Evolutionary conservation across 2,329 filamentous ascomycete species (phyloP), one percentile per base, ranked within the genome.

Genomic region (Fusarium humuli): DNA sequence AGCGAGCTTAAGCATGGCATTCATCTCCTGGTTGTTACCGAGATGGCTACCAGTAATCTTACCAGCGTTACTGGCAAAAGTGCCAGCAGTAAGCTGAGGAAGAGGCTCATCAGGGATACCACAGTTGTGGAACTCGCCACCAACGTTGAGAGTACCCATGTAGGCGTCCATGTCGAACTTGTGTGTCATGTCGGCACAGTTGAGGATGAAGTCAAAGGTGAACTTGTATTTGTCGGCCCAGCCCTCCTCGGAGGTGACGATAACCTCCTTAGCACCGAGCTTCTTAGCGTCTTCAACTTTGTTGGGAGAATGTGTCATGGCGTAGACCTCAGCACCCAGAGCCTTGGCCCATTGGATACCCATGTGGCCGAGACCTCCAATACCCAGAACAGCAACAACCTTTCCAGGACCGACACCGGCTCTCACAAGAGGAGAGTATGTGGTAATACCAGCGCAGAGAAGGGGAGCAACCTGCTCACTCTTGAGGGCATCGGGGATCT

Each of bases 371-470:
- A 94, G 80, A 1, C 92, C 92, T 9, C 92, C 92, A 14, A 94
- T 83, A 9, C 92, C 92, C 14, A 83, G 56, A 25, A 95, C 87
- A 0, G 89, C 92, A 0, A 95, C 90, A 6, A 81, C 84, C 78
- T 92, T 92, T 7, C 92, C 92, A 0, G 90, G 90, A 0, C 92
- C 92, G 34, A 88, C 85, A 3, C 87, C 88, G 37, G 92, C 89
- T 29, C 90, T 85, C 52, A 86, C 85, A 18, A 96, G 80, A 0
- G 93, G 92, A 7, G 87, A 86, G 76, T 87, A 96, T 0, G 91
- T 86, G 0, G 93, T 96, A 55, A 95, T 85, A 2, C 93, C 93
- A 3, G 89, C 93, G 76, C 93, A 95, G 29, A 95, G 84, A 83
- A 96, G 89, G 2, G 92, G 92, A 3, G 92, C 87, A 0, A 84